Evolutionary conservation across 495 filamentous ascomycete genomes (phyloP), one percentile per base, ranked within the genome.

Genomic region (Terfezia boudieri): DNA sequence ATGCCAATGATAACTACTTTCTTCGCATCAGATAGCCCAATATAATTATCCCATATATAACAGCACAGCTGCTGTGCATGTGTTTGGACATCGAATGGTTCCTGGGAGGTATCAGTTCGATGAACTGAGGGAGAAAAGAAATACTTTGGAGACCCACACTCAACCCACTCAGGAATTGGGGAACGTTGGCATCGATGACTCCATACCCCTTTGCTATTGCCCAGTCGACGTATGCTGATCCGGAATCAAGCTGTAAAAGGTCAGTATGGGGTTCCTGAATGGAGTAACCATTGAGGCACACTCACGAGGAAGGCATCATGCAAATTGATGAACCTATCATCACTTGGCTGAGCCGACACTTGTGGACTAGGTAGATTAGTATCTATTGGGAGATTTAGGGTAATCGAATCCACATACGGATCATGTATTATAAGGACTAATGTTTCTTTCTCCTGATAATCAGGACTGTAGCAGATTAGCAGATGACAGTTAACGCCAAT

Each of bases 11-110:
- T 72, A 65, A 89, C 80, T 22, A 96, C 73, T 22, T 86, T 75
- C 1, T 80, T 76, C 0, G 72, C 64, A 8, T 84, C 76, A 57
- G 78, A 74, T 4, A 82, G 79, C 74, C 93, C 84, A 37, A 98
- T 82, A 60, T 94, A 94, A 62, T 98, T 98, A 59, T 96, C 89
- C 92, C 92, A 98, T 36, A 98, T 66, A 61, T 93, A 96, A 53
- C 75, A 77, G 16, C 86, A 81, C 8, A 96, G 68, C 58, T 90
- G 83, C 54, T 81, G 41, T 46, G 41, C 75, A 0, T 80, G 80
- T 46, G 79, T 76, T 46, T 64, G 68, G 3, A 69, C 64, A 9
- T 70, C 67, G 37, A 67, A 67, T 23, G 62, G 63, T 50, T 72
- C 69, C 14, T 71, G 67, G 0, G 72, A 69, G 53, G 77, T 67